Evolutionary conservation across 768 basidiomycete species (phyloP).

Genomic region (Tricholoma hemisulphureum): DNA sequence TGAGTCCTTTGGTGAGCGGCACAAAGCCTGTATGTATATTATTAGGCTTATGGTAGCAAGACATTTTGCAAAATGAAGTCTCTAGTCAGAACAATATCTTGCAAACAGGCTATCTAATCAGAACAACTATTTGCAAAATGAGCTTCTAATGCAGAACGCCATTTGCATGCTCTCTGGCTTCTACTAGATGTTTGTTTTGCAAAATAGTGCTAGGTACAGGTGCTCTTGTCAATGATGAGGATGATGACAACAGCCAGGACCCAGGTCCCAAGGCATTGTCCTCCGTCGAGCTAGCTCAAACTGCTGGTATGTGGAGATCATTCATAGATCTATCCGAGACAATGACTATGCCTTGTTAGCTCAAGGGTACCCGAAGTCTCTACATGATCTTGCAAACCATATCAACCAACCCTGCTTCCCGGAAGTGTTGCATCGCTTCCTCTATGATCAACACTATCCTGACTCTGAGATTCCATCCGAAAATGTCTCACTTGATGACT

Average conservation of each 20-base stretch:
- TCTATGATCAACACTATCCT: not conserved
- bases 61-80: too few relatives aligned
- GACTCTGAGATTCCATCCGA: not conserved
- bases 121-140: too few relatives aligned
- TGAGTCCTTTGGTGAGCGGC: too few relatives aligned
- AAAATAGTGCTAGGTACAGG: too few relatives aligned
- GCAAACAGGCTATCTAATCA: too few relatives aligned
- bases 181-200: too few relatives aligned
- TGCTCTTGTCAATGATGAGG: not conserved
- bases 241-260: not conserved
- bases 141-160: too few relatives aligned
- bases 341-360: too few relatives aligned
- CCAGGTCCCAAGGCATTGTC: not conserved
- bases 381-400: not conserved
- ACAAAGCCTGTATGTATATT: too few relatives aligned
- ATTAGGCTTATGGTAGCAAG: too few relatives aligned
- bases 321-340: not conserved
- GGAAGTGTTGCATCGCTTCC: not conserved
- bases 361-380: not conserved
- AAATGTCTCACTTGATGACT: not conserved
- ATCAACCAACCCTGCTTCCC: not conserved
- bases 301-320: not conserved
- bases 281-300: not conserved
- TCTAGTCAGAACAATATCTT: too few relatives aligned
- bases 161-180: too few relatives aligned